Evolutionary conservation across 2,329 filamentous ascomycete genomes (phyloP).

Genomic region (Bipolaris cookei): DNA sequence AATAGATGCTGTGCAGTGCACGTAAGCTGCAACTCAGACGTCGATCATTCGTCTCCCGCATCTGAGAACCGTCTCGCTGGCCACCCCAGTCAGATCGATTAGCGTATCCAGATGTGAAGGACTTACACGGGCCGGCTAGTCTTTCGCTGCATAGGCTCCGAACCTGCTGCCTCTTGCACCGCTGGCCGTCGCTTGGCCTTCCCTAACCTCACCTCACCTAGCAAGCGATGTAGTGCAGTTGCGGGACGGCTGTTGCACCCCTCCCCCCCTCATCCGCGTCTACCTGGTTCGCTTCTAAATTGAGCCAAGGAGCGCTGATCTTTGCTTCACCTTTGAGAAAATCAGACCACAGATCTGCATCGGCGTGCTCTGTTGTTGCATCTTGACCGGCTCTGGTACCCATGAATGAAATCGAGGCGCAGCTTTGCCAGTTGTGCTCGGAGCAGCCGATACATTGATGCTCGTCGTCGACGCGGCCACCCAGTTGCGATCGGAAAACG

Average conservation of each 20-base stretch:
- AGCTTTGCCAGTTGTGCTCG: constrained; percentile 11
- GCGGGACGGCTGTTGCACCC: constrained; percentile 15
- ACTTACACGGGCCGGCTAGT: constrained; percentile 13
- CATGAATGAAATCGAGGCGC: constrained; percentile 1
- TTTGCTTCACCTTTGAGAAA: constrained; percentile 25
- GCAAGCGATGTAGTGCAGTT: constrained; percentile 11
- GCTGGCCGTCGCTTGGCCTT: constrained; percentile 31
- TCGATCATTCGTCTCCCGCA: constrained; percentile 6
- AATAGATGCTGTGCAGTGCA: constrained; percentile 1
- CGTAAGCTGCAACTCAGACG: constrained; percentile 8
- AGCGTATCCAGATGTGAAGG: constrained; percentile 13
- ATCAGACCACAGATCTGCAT: constrained; percentile 39
- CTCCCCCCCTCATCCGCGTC: constrained; percentile 1
- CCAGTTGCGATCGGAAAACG: not conserved
- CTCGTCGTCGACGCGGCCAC: constrained; percentile 4
- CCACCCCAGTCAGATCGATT: constrained; percentile 6
- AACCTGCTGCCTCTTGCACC: constrained; percentile 28
- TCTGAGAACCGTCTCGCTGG: constrained; percentile 5
- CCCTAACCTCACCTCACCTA: constrained; percentile 7
- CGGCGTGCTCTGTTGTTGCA: constrained; percentile 12
- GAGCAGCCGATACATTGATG: constrained; percentile 23
- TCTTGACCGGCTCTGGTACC: constrained; percentile 9
- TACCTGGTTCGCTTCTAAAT: constrained; percentile 8
- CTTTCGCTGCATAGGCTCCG: constrained; percentile 10
- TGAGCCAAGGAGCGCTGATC: constrained; percentile 22